Conservation (phyloP, 1,284 basidiomycete genomes). For the Leccinum angustisporum region DNA sequence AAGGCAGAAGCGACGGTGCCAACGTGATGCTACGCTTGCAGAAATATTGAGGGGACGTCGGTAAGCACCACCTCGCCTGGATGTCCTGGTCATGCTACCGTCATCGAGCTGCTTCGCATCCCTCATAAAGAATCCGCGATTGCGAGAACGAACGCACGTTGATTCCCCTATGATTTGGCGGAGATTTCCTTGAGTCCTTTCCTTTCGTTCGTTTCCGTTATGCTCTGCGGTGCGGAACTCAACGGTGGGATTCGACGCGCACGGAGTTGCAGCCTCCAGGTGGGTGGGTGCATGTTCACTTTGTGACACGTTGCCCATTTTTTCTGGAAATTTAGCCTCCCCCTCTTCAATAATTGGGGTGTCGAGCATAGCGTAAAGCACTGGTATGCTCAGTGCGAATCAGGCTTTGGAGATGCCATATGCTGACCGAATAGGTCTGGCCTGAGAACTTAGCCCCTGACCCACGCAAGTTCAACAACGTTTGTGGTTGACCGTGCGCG, state of each 20-base stretch:
- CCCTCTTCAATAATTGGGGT: conserved; percentile 13
- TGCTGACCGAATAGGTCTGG: conserved; percentile 7
- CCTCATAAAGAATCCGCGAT: conserved; percentile 28
- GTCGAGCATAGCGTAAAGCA: conserved; percentile 22
- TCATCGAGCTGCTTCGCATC: conserved; percentile 16
- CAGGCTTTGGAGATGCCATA: conserved; percentile 21
- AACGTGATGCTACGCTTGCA: conserved; percentile 33
- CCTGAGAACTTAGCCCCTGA: conserved; percentile 25
- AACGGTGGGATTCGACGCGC: conserved; percentile 21
- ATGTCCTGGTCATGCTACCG: conserved; percentile 10
- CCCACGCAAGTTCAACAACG: conserved; percentile 26
- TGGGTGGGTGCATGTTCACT: conserved; percentile 28
- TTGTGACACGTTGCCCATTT: conserved; percentile 27
- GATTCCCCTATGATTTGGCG: conserved; percentile 25
- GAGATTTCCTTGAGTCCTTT: conserved; percentile 27
- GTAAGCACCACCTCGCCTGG: conserved; percentile 24
- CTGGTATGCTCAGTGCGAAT: conserved; percentile 23
- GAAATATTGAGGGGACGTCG: conserved; percentile 25
- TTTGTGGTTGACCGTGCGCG: conserved; percentile 4
- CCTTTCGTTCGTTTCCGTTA: conserved; percentile 21
- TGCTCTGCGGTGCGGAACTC: conserved; percentile 26
- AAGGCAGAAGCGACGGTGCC: conserved; percentile 31
- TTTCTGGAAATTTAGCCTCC: conserved; percentile 27
- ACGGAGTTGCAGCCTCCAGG: conserved; percentile 26
- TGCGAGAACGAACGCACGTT: conserved; percentile 24